Conservation (phyloP, 495 filamentous ascomycete genomes). For the Sabuloglossum arenarium region DNA sequence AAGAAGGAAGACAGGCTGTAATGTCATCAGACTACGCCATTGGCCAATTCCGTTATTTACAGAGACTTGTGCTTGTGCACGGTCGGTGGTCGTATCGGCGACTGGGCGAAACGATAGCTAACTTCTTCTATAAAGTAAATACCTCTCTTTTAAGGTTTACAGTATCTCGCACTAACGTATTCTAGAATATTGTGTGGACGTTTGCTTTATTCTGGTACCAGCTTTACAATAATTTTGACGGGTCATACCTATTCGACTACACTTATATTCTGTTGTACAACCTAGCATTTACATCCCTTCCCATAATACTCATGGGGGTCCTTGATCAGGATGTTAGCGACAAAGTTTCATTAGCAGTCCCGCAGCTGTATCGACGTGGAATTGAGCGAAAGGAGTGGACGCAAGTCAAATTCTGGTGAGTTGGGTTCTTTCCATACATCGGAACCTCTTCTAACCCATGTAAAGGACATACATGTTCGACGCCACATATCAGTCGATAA, state of each 20-base stretch:
- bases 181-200: slow-evolving; percentile 88
- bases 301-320: slow-evolving; percentile 90
- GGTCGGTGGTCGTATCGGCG: slow-evolving; percentile 92
- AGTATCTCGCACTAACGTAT: slow-evolving; percentile 5
- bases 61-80: slow-evolving; percentile 82
- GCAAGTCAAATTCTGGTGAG: slow-evolving; percentile 85
- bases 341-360: slow-evolving; percentile 80
- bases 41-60: slow-evolving; percentile 88
- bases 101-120: slow-evolving; percentile 81
- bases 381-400: slow-evolving; percentile 98
- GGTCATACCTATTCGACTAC: slow-evolving; percentile 91
- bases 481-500: slow-evolving; percentile 82
- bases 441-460: slow-evolving; percentile 16
- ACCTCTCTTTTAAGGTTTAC: neutral
- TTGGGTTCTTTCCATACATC: slow-evolving; percentile 3
- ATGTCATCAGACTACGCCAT: slow-evolving; percentile 99
- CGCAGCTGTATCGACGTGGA: slow-evolving; percentile 85
- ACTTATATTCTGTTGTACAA: slow-evolving; percentile 95
- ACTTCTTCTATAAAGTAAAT: slow-evolving; percentile 94
- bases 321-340: slow-evolving; percentile 95
- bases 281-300: slow-evolving; percentile 88
- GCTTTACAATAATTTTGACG: slow-evolving; percentile 86
- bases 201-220: slow-evolving; percentile 97
- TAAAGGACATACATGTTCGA: slow-evolving; percentile 83
- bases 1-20: slow-evolving; percentile 88